Evolutionary conservation across 305 asterid genomes (phyloP), one percentile per base, ranked within the genome.

Genomic region (Fraxinus baroniana): DNA sequence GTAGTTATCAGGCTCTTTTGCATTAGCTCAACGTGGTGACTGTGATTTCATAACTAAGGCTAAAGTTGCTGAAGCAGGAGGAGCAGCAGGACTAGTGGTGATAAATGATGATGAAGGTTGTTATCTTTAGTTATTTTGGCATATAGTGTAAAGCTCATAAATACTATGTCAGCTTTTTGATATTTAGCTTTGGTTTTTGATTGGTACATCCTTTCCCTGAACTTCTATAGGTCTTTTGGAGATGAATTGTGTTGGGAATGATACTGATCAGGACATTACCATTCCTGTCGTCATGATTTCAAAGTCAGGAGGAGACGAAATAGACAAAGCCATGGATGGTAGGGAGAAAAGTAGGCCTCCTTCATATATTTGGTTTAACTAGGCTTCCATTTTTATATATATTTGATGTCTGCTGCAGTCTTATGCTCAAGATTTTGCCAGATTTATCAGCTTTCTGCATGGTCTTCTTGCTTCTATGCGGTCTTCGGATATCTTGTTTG

Each of bases 41-140:
- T 96, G 99, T 82, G 91, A 86, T 81, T 96, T 96, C 88, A 84
- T 91, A 36, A 87, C 87, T 71, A 96, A 96, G 90, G 99, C 99
- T 84, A 79, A 82, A 82, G 83, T 91, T 71, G 98, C 97, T 39
- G 95, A 94, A 91, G 93, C 87, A 76, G 93, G 89, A 82, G 98
- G 95, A 76, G 98, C 99, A 79, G 84, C 88, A n/a, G 98, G 91
- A 79, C 81, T 96, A 84, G 86, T 94, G 86, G 88, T 96, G 88
- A 89, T 96, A 84, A 94, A 94, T 82, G 88, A 87, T 37, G 94
- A 89, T 33, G 97, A 91, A 92, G 98, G 99, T 96, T 79, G 73
- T 80, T 72, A 82, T 73, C 86, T 83, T 79, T 82, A 84, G 73
- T 77, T 77, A 79, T 66, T 83, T 79, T 86, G 73, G 84, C 85